Evolutionary conservation across 768 basidiomycete species (phyloP).

Genomic region (Termitomyces sp.): DNA sequence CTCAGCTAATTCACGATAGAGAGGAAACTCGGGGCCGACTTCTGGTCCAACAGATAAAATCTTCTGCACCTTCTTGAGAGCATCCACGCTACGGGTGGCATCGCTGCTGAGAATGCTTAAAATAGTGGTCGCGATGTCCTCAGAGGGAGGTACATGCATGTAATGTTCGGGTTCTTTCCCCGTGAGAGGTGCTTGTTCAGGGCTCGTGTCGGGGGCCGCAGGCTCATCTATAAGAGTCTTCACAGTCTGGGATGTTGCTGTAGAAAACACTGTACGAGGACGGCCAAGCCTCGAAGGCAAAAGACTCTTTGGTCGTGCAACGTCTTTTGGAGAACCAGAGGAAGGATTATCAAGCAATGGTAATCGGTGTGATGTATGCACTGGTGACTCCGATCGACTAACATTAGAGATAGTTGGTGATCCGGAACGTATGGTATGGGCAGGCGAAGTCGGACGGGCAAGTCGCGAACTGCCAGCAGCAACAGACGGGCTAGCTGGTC

Average conservation of each 20-base stretch:
- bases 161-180: slow-evolving; percentile 20
- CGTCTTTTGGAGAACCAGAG: slow-evolving; percentile 38
- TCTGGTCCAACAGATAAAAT: slow-evolving; percentile 76
- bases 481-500: slow-evolving; percentile 24
- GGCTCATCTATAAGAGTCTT: slow-evolving; percentile 19
- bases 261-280: slow-evolving; percentile 47
- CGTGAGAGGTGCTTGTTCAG: not conserved
- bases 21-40: slow-evolving; percentile 57
- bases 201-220: not conserved
- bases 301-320: slow-evolving; percentile 57
- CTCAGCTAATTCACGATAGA: slow-evolving; percentile 74
- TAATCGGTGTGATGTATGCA: slow-evolving; percentile 26
- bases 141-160: slow-evolving; percentile 29
- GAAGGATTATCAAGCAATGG: slow-evolving; percentile 14
- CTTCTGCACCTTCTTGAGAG: slow-evolving; percentile 88
- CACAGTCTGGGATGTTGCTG: slow-evolving; percentile 12
- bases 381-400: slow-evolving; percentile 38
- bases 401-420: slow-evolving; percentile 33
- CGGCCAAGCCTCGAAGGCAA: slow-evolving; percentile 72
- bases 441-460: slow-evolving; percentile 45
- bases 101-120: slow-evolving; percentile 89
- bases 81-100: slow-evolving; percentile 81
- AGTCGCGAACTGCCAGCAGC: slow-evolving; percentile 25
- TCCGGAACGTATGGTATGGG: slow-evolving; percentile 29
- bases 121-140: slow-evolving; percentile 76